Evolutionary conservation across 2,329 filamentous ascomycete genomes (phyloP), one percentile per base, ranked within the genome.

Genomic region (Neopestalotiopsis rosae): DNA sequence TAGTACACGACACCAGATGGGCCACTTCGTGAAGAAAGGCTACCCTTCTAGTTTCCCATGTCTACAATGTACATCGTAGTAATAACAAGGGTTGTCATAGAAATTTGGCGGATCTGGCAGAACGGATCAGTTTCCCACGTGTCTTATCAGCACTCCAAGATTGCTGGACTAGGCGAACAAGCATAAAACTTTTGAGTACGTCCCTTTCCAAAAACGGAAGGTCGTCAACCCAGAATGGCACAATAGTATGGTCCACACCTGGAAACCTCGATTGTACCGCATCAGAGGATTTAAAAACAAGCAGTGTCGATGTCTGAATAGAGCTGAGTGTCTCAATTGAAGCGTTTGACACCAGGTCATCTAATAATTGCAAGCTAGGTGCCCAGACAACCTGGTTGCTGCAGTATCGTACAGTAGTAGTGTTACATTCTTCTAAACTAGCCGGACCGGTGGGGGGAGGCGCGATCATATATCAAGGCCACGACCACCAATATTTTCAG

Each of bases 101-200:
- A 17, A 28, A 28, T 28, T 9, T 58, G 20, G 56, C n/a, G 20
- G 17, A 13, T 59, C 49, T 56, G 13, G 59, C 17, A 17, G 20
- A 17, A 61, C 24, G 40, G n/a, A 58, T 57, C 49, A 32, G 20
- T 49, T 20, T 57, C 28, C 42, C 63, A 66, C 49, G 63, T 66
- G 63, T 49, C 63, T 56, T 66, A 66, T 66, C 63, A 66, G 63
- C 32, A 28, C 17, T 17, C 14, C 34, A 17, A 34, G 63, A 57
- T 20, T 66, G 40, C 63, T 42, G 20, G 12, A 30, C 20, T 12
- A 17, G 12, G 40, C 38, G n/a, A 38, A 40, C n/a, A 17, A 24
- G 62, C 38, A 45, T 45, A 30, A 65, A 49, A 32, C 38, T 10
- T 28, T 17, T 13, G 20, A 24, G 38, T 45, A 10, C 14, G 62